Percentiles rank a stretch among this genome's conserved stretches.
phyloP scores from a whole-genome alignment of 192 early-diverging fungal species.

The Linnemannia zychae region DNA sequence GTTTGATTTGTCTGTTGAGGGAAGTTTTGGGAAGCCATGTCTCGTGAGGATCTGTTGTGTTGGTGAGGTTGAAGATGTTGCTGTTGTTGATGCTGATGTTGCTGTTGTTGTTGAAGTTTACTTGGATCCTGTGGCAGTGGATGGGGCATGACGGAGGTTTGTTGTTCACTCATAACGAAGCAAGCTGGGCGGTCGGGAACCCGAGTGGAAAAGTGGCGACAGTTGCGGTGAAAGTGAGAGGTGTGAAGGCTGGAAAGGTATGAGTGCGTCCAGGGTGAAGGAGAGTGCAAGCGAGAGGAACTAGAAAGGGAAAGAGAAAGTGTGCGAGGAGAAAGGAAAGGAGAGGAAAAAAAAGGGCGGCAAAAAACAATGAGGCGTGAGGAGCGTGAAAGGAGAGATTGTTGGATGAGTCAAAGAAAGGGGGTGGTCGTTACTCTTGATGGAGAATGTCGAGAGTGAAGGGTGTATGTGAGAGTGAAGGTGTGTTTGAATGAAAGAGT shows the following conservation, averaged over 20 bases:
- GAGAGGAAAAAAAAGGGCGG: neutral
- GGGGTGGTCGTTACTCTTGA: neutral
- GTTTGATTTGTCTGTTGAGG: conserved; percentile 48
- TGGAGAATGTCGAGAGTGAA: neutral
- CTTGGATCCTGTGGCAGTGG: conserved; percentile 23
- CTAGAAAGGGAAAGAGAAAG: neutral
- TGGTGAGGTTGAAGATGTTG: conserved; percentile 7
- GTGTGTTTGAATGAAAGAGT: neutral
- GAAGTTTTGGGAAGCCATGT: conserved; percentile 30
- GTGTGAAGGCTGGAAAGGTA: neutral
- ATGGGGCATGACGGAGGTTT: conserved; percentile 12
- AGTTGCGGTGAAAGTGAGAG: neutral
- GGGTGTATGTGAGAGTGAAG: neutral
- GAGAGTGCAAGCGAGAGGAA: neutral
- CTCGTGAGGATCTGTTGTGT: conserved; percentile 20
- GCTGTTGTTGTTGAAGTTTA: neutral
- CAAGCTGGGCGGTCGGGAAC: neutral
- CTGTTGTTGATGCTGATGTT: conserved; percentile 6
- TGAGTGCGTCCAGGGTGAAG: neutral
- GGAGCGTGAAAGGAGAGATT: neutral
- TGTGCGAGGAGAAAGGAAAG: neutral
- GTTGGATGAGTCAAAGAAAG: neutral
- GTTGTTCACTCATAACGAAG: conserved; percentile 36
- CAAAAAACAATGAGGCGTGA: neutral
- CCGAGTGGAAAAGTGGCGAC: conserved; percentile 1